A percentile compares a stretch with the other conserved stretches of the same genome.
Evolutionary conservation across 116 monocot species (phyloP).

Genomic region (Trichopus zeylanicus): DNA sequence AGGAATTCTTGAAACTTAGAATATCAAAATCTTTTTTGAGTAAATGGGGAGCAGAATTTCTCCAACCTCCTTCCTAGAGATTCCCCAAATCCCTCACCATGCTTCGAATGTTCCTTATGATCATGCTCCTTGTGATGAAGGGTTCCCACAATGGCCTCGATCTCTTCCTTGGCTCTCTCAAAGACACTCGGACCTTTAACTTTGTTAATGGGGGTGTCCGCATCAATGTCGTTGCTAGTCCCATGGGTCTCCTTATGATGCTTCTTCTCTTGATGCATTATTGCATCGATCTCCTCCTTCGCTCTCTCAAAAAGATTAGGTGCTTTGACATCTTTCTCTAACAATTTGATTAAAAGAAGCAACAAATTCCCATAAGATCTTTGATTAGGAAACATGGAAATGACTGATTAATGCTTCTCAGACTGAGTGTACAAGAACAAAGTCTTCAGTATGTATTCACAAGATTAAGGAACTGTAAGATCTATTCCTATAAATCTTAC

Average conservation of each 20-base stretch:
- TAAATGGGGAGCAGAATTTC: constrained; percentile 19
- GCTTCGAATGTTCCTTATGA: not conserved
- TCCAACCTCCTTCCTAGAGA: constrained; percentile 21
- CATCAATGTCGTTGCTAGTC: constrained; percentile 59
- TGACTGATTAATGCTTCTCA: no score
- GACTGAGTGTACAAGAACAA: no score
- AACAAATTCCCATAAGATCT: no score
- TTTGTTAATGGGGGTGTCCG: constrained; percentile 53
- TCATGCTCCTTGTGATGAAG: constrained; percentile 45
- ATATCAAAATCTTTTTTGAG: constrained; percentile 15
- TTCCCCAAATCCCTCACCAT: constrained; percentile 13
- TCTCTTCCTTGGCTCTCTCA: constrained; percentile 77
- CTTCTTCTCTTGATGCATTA: constrained; percentile 24
- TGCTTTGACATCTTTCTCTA: constrained; percentile 13
- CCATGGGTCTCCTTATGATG: constrained; percentile 72
- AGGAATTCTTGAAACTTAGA: not conserved
- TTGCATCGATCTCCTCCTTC: constrained; percentile 27
- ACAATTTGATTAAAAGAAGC: not conserved
- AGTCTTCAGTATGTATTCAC: no score
- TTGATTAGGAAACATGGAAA: no score
- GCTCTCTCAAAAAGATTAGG: constrained; percentile 24
- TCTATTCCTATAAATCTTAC: no score
- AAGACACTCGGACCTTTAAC: constrained; percentile 66
- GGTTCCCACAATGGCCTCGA: constrained; percentile 60
- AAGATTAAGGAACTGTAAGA: no score